Evolutionary conservation across 228 moss, liverwort and hornwort species (phyloP).

Genomic region (Sphagnum magellanicum): DNA sequence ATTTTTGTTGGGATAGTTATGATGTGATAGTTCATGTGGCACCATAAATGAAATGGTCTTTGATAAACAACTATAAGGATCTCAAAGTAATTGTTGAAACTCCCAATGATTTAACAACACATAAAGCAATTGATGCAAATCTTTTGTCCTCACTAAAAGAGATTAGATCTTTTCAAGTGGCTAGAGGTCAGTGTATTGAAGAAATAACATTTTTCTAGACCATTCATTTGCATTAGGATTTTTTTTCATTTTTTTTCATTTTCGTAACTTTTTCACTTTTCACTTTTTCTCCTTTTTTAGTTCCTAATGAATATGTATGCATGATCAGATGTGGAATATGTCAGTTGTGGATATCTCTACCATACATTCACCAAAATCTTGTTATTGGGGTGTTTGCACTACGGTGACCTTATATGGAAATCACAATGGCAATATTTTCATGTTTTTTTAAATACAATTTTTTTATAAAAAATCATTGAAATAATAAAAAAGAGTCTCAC

Average conservation of each 20-base stretch:
- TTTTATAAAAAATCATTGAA: too few species aligned
- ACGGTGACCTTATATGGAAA: too few species aligned
- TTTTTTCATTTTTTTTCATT: not conserved
- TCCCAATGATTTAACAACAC: conserved; percentile 43
- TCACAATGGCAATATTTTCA: too few species aligned
- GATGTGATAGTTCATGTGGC: conserved; percentile 96
- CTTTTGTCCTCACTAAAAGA: conserved; percentile 70
- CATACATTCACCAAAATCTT: conserved; percentile 11
- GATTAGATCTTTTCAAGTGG: conserved; percentile 68
- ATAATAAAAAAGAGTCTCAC: too few species aligned
- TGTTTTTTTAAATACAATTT: too few species aligned
- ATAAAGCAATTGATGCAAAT: conserved; percentile 67
- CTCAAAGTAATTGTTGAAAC: conserved; percentile 57
- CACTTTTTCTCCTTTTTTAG: not conserved
- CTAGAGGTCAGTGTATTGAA: conserved; percentile 66
- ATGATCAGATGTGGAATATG: conserved; percentile 68
- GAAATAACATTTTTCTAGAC: conserved; percentile 18
- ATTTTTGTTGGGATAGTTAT: conserved; percentile 46
- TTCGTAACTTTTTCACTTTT: not conserved
- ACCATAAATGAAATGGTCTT: conserved; percentile 82
- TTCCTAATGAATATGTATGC: conserved; percentile 10
- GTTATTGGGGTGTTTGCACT: too few species aligned
- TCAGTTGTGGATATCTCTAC: conserved; percentile 82
- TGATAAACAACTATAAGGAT: conserved; percentile 54
- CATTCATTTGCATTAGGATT: not conserved